Evolutionary conservation across 352 stramenopile genomes (phyloP), one percentile per base, ranked within the genome.

Genomic region (Phytophthora hybrid): DNA sequence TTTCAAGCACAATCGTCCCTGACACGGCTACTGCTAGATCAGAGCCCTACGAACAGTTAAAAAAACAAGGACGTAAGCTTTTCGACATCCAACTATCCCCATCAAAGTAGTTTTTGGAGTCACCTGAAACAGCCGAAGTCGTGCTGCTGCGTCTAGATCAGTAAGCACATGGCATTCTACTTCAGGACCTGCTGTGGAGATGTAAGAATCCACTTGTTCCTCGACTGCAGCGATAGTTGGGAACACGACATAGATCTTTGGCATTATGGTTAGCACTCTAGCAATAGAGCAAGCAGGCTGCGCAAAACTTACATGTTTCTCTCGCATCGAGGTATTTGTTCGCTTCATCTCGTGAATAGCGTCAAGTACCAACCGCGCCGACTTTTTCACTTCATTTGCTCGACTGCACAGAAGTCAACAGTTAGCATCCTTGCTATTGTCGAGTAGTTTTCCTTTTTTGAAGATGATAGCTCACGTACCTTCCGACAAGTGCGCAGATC

Each of bases 1-100:
- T 89, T 52, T 95, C 86, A 46, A 85, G 85, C 11, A 93, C 84
- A 46, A 93, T 84, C 1, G 88, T 95, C 18, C 88, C 88, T 0
- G 86, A 93, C 9, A 93, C 85, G 0, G 88, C 87, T 18, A 95
- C 64, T 0, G 85, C 86, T 0, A 80, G 68, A 65, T 93, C 76
- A 26, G 75, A 74, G 16, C 64, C 67, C 74, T 94, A 64, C 14
- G n/a, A n/a, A n/a, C n/a, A n/a, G n/a, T n/a, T n/a, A n/a, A n/a
- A n/a, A n/a, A n/a, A n/a, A n/a, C n/a, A n/a, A n/a, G n/a, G n/a
- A n/a, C n/a, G n/a, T n/a, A n/a, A 46, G 13, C 39, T 9, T 7
- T 1, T 9, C 39, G 13, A 46, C 39, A 46, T 46, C 14, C 18
- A 46, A 31, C 29, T 31, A 31, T 6, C 29, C 29, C 29, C 29